These are phyloP conservation scores for Suillus bovinus DNA, from an alignment of 768 basidiomycete species.

Conservation along the genomic window DNA sequence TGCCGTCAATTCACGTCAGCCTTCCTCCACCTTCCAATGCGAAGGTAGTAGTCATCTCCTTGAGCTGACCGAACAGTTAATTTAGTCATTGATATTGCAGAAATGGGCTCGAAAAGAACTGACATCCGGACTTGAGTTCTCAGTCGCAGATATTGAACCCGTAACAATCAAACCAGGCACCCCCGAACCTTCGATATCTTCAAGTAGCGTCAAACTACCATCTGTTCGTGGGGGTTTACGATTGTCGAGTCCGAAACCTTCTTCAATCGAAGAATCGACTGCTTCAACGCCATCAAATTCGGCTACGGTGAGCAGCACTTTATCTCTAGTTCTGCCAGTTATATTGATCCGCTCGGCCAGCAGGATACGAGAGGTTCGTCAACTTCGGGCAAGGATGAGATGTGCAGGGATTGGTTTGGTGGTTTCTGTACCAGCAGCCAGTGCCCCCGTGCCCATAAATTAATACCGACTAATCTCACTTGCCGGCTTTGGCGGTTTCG, in stretches of 20 bases:
- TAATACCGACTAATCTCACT: neutral
- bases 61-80: too few species aligned
- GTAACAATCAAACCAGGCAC: neutral
- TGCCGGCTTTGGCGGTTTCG: neutral
- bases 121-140: neutral
- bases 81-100: neutral
- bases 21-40: constrained; percentile 1
- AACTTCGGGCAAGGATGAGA: neutral
- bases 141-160: neutral
- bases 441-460: neutral
- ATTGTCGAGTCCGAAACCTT: neutral
- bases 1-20: neutral
- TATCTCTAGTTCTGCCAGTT: neutral
- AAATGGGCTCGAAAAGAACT: neutral
- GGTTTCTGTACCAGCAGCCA: neutral
- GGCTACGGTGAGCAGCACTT: neutral
- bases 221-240: neutral
- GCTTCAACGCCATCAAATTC: neutral
- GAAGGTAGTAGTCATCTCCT: neutral
- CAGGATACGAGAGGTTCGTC: too few species aligned
- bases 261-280: neutral
- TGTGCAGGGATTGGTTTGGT: neutral
- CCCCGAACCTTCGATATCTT: neutral
- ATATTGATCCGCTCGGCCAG: neutral
- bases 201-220: neutral